These are phyloP conservation scores for Tetrapisispora taiwanensis DNA, from an alignment of 805 yeast species.

Conservation along the genomic window DNA sequence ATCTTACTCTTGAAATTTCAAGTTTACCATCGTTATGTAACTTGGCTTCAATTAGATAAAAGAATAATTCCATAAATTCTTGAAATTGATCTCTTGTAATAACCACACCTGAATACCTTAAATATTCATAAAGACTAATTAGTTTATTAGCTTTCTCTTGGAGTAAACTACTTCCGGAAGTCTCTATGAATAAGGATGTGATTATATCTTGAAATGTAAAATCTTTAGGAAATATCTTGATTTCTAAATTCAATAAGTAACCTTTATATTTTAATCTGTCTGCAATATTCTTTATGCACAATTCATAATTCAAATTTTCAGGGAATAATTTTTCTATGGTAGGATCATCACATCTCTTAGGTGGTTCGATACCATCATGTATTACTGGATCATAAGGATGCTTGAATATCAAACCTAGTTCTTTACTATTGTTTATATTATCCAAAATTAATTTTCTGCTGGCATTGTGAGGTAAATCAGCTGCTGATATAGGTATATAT, in stretches of 20 bases:
- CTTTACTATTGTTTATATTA: constrained; percentile 36
- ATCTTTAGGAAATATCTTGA: constrained; percentile 16
- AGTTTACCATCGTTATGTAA: not conserved
- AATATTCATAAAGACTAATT: constrained; percentile 50
- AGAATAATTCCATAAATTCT: constrained; percentile 42
- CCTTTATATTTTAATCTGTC: constrained; percentile 47
- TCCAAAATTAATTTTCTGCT: constrained; percentile 33
- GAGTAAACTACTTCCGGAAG: constrained; percentile 6
- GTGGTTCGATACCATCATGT: constrained; percentile 46
- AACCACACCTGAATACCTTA: constrained; percentile 55
- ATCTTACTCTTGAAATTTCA: not conserved
- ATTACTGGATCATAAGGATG: constrained; percentile 35
- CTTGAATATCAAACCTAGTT: constrained; percentile 31
- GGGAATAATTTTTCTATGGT: constrained; percentile 28
- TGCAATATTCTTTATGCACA: constrained; percentile 49
- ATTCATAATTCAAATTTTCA: constrained; percentile 37
- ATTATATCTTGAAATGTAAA: constrained; percentile 22
- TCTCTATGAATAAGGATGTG: constrained; percentile 13
- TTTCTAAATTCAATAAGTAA: constrained; percentile 29
- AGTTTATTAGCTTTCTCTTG: constrained; percentile 26
- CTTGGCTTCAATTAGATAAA: constrained; percentile 24
- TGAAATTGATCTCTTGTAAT: constrained; percentile 51
- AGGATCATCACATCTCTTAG: constrained; percentile 29
- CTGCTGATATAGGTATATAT: constrained; percentile 57
- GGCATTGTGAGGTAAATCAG: constrained; percentile 43